Evolutionary conservation across 2,329 filamentous ascomycete genomes (phyloP).

Genomic region (Hymenoscyphus occultus): DNA sequence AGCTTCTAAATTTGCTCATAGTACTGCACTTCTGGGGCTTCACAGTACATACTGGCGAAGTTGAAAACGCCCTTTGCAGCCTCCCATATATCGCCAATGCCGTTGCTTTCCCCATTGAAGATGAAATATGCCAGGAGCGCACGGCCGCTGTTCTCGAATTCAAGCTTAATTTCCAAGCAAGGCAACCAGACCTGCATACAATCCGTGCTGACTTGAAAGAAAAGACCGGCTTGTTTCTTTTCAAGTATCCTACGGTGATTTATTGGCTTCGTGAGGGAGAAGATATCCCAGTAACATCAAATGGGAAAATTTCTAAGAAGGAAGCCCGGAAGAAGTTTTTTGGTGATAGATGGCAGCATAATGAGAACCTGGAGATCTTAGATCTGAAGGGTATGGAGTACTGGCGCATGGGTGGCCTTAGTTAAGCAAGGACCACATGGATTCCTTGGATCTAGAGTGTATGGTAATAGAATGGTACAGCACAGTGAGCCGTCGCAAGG

Average conservation of each 20-base stretch:
- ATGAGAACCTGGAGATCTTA: constrained; percentile 20
- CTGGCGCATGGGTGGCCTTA: constrained; percentile 27
- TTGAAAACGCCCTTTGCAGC: constrained; percentile 22
- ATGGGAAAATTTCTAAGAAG: constrained; percentile 25
- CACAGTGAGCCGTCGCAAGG: no score
- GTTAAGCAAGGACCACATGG: constrained; percentile 8
- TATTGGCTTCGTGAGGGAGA: constrained; percentile 25
- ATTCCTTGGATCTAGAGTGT: no score
- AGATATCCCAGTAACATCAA: constrained; percentile 21
- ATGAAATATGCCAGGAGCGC: constrained; percentile 21
- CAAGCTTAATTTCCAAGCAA: constrained; percentile 15
- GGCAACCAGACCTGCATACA: constrained; percentile 13
- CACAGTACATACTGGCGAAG: constrained; percentile 23
- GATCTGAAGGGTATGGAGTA: constrained; percentile 23
- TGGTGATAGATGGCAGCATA: constrained; percentile 18
- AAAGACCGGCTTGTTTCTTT: constrained; percentile 19
- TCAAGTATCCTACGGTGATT: constrained; percentile 25
- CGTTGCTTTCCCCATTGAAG: constrained; percentile 20
- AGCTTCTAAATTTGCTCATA: constrained; percentile 15
- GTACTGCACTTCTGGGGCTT: constrained; percentile 28
- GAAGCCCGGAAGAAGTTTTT: constrained; percentile 22
- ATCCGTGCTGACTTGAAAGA: constrained; percentile 22
- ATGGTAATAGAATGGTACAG: no score
- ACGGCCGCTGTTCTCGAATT: constrained; percentile 23
- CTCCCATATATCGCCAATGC: constrained; percentile 22